Base-by-base conservation (phyloP, 805 yeast species). In the Sugiyamaella marilandica region DNA sequence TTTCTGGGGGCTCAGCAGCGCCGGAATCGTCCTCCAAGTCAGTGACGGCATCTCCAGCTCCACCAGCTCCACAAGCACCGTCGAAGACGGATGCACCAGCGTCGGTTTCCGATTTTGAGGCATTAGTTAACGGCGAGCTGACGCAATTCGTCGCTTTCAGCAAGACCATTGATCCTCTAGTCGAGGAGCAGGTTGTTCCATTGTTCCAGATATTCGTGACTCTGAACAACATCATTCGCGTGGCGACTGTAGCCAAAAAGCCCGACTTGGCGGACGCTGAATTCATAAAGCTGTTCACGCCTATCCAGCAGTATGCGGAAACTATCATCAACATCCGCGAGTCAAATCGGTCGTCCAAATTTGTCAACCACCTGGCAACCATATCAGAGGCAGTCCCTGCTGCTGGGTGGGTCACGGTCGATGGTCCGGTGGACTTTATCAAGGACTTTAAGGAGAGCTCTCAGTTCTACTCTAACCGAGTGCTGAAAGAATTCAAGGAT, bases 401-500 rank as follows among this genome's bases (percentile, higher is more conserved):
- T 5, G 74, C 91, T 50, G 95, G 96, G 21, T 94, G 99, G 99
- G 79, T 92, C 56, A 81, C 87, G 16, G 79, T 80, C 5, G 80
- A 77, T 2, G 82, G 88, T 3, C 96, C 97, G 1, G 80, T 85
- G 13, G 80, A 88, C 0, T 79, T 76, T 58, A 78, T 94, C 52
- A 80, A 85, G 2, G 97, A 91, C 59, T 87, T 83, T 71, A 87
- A 85, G 65, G 99, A 94, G 65, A 82, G 95, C 18, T 87, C 96
- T 34, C 92, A 85, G 67, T 94, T 94, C 71, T 94, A 97, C 90
- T 80, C 95, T 10, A 91, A 94, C 71, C 81, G 96, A 62, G 84
- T 92, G 41, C 71, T 91, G 67, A 91, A 91, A 70, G 96, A 89
- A 56, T 83, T 72, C 72, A 89, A 80, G 69, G 95, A 84, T 16